Conservation (phyloP, 306 rosid genomes). For the Oemleria cerasiformis region DNA sequence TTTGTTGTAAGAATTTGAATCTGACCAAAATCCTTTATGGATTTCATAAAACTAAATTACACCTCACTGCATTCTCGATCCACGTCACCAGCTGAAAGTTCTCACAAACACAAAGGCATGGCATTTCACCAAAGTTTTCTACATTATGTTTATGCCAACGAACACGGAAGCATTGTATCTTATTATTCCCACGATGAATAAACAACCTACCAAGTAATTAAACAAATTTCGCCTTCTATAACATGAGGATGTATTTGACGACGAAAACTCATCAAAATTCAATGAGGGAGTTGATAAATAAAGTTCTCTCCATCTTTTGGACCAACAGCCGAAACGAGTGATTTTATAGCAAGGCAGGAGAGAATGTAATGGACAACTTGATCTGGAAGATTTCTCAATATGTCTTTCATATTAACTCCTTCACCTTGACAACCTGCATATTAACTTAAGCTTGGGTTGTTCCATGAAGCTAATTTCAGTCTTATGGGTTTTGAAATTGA, state of each 20-base stretch:
- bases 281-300: not conserved
- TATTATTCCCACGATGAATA: not conserved
- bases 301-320: slow-evolving; percentile 5
- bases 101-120: not conserved
- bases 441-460: too few relatives aligned
- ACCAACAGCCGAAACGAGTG: not conserved
- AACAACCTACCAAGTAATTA: not conserved
- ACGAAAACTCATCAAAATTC: slow-evolving; percentile 1
- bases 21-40: too few relatives aligned
- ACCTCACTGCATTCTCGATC: not conserved
- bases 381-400: not conserved
- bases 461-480: too few relatives aligned
- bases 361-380: not conserved
- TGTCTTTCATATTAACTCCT: slow-evolving; percentile 3
- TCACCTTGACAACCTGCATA: not conserved
- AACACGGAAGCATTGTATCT: not conserved
- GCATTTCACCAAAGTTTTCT: not conserved
- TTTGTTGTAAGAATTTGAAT: too few relatives aligned
- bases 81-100: not conserved
- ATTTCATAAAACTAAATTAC: too few relatives aligned
- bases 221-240: not conserved
- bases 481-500: too few relatives aligned
- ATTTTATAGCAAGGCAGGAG: not conserved
- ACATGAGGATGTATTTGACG: not conserved
- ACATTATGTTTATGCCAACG: not conserved